A percentile compares a stretch with the other conserved stretches of the same genome.
Evolutionary conservation across 352 stramenopile genomes (phyloP).

Genomic region (Thraustochytrium sp.): DNA sequence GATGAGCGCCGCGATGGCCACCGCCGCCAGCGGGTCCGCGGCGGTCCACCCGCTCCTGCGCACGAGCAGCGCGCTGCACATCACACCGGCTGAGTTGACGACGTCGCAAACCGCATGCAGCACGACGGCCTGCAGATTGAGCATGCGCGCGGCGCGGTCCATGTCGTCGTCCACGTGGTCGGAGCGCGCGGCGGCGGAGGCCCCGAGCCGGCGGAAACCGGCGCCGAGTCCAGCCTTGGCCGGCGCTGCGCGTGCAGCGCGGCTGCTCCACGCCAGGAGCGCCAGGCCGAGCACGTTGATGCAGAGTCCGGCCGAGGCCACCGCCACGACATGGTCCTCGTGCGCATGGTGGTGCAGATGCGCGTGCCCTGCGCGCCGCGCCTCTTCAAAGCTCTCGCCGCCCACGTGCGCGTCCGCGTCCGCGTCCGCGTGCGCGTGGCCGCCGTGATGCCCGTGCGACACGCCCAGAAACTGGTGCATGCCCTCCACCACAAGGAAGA

Average conservation of each 20-base stretch:
- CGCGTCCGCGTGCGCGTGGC: not conserved
- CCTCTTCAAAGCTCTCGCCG: too few relatives aligned
- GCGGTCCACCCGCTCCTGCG: conserved; percentile 2
- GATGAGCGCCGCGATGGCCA: not conserved
- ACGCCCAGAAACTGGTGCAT: conserved; percentile 14
- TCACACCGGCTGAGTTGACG: conserved; percentile 7
- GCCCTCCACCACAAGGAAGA: conserved; percentile 21
- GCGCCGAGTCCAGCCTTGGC: too few relatives aligned
- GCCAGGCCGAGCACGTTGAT: conserved; percentile 23
- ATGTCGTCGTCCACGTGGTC: not conserved
- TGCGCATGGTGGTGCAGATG: not conserved
- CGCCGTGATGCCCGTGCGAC: not conserved
- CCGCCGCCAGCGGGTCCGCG: not conserved
- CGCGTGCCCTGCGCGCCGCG: not conserved
- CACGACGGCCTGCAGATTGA: conserved; percentile 29
- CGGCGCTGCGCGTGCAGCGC: not conserved
- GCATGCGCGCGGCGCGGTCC: not conserved
- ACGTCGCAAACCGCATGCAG: conserved; percentile 30
- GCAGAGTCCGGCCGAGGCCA: not conserved
- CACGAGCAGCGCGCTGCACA: not conserved
- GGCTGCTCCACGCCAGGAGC: conserved; percentile 1
- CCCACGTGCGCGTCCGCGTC: too few relatives aligned
- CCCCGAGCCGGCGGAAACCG: not conserved
- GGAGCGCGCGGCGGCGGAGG: not conserved
- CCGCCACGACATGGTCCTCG: conserved; percentile 3